phyloP scores from a whole-genome alignment of 78 protist species.

The Planoprotostelium fungivorum region DNA sequence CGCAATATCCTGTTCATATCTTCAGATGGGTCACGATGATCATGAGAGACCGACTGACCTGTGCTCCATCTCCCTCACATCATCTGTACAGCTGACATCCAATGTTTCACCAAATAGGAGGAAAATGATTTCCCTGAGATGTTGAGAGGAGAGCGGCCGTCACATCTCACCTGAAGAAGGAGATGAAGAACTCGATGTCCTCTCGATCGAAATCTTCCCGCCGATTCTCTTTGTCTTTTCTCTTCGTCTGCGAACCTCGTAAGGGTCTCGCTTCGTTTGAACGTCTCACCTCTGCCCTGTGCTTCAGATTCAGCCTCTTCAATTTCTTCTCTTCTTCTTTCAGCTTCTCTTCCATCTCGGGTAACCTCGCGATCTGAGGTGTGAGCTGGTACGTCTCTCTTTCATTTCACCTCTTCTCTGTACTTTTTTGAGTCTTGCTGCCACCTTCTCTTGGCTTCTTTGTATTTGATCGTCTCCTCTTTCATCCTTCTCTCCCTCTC shows the following conservation, averaged over 20 bases:
- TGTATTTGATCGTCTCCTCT: neutral
- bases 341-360: neutral
- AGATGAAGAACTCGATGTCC: neutral
- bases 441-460: neutral
- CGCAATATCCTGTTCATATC: neutral
- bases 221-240: neutral
- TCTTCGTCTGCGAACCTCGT: neutral
- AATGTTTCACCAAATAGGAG: neutral
- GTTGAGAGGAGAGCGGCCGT: too few species aligned
- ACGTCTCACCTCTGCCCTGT: neutral
- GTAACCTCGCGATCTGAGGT: neutral
- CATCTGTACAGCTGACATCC: neutral
- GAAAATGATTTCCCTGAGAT: too few species aligned
- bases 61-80: neutral
- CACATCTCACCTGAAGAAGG: too few species aligned
- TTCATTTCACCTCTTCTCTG: neutral
- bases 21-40: neutral
- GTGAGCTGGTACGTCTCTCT: neutral
- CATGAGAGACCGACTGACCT: neutral
- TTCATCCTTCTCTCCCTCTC: neutral
- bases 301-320: neutral
- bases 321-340: neutral
- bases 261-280: neutral
- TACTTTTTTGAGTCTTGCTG: neutral
- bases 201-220: neutral